A percentile compares a stretch with the other conserved stretches of the same genome.
Conservation (phyloP, 2,329 filamentous ascomycete species). For the Pseudogymnoascus sp. region DNA sequence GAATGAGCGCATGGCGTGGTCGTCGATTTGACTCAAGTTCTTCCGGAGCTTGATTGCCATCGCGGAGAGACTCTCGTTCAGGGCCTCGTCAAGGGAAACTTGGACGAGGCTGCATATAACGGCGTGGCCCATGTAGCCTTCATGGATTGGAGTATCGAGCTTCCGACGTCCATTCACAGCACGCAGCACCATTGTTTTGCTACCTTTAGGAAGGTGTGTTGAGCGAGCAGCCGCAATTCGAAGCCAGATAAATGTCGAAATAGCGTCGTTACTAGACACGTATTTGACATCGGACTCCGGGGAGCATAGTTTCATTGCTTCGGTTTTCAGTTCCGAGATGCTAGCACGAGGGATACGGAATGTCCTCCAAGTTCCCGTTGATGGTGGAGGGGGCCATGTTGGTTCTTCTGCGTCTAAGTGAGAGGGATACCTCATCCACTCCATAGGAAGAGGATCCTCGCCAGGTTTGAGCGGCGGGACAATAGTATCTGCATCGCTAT, state of each 20-base stretch:
- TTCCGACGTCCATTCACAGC: background rate
- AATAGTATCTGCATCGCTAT: background rate
- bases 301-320: background rate
- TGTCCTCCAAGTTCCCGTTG: background rate
- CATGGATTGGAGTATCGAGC: background rate
- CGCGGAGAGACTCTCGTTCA: background rate
- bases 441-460: background rate
- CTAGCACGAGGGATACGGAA: background rate
- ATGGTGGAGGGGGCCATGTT: background rate
- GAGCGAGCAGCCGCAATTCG: background rate
- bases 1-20: background rate
- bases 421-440: background rate
- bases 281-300: background rate
- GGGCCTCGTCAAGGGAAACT: background rate
- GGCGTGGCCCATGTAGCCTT: slow-evolving; percentile 1
- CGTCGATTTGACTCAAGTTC: background rate
- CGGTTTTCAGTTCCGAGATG: background rate
- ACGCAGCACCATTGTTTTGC: background rate
- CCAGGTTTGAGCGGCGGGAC: background rate
- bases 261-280: slow-evolving; percentile 1
- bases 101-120: background rate
- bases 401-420: background rate
- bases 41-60: background rate
- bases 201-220: background rate
- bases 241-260: slow-evolving; percentile 3